Conservation (phyloP, 805 yeast genomes). For the Myxozyma udenii region DNA sequence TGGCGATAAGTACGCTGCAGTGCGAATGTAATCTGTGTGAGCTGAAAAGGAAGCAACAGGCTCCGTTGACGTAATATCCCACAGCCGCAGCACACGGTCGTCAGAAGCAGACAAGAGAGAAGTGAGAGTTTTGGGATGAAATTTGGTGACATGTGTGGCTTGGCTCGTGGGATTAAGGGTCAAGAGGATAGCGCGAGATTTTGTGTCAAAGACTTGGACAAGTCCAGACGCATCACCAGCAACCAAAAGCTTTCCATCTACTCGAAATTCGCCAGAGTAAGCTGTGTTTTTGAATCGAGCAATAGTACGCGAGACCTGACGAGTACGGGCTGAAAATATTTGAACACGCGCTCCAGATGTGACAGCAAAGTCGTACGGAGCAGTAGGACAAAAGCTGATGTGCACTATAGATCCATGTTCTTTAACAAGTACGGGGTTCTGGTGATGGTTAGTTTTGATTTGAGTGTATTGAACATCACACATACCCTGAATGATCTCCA, state of each 20-base stretch:
- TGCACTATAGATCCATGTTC: conserved; percentile 91
- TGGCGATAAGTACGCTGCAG: conserved; percentile 69
- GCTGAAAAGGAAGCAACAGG: conserved; percentile 68
- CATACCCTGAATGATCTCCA: conserved; percentile 73
- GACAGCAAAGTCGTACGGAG: conserved; percentile 90
- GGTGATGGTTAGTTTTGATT: background rate
- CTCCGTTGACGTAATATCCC: conserved; percentile 81
- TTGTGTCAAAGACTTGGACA: conserved; percentile 85
- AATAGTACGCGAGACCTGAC: conserved; percentile 85
- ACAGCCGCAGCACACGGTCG: conserved; percentile 79
- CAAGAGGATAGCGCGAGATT: conserved; percentile 73
- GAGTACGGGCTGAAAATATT: conserved; percentile 86
- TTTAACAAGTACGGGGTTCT: conserved; percentile 80
- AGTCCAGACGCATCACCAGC: conserved; percentile 96
- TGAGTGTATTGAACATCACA: background rate
- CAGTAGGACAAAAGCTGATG: conserved; percentile 77
- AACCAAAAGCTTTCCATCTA: conserved; percentile 84
- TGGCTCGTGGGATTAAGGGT: conserved; percentile 78
- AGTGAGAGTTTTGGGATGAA: conserved; percentile 73
- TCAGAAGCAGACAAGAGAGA: conserved; percentile 85
- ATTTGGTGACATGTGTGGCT: conserved; percentile 90
- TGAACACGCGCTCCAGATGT: conserved; percentile 90
- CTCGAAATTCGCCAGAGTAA: conserved; percentile 84
- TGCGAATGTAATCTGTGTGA: conserved; percentile 85
- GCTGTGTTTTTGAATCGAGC: conserved; percentile 87